Base-by-base conservation (phyloP, 495 filamentous ascomycete genomes). In the Annulohypoxylon stygium region DNA sequence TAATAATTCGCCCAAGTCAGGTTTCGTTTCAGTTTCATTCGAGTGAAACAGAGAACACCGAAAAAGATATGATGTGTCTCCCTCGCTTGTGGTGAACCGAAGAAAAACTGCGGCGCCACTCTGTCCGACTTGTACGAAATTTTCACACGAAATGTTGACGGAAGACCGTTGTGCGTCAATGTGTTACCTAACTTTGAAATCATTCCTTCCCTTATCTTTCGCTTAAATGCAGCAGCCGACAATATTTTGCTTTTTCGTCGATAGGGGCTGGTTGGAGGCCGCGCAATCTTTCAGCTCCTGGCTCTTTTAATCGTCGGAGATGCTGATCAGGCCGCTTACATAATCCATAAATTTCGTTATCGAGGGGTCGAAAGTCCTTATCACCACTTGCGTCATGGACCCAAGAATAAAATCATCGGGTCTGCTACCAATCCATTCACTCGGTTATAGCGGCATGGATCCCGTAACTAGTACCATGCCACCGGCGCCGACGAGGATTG, bases 401-500 rank as follows among this genome's bases (percentile, higher is more conserved):
- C 51, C 51, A 54, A 16, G 16, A 43, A 43, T 43, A 43, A n/a
- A 12, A 14, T 11, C 39, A 43, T 14, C 11, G 12, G 20, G 69
- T 36, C 11, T 53, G 41, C 39, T 39, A 54, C 59, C 33, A 66
- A 45, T 18, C n/a, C 45, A 61, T 25, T 36, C 47, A 54, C 34
- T 59, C 71, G 72, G 72, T 33, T 75, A 75, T 47, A 57, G 50
- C 67, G 67, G 62, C 64, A 75, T 67, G 50, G 72, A 34, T 34
- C 30, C 55, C 47, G 34, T 70, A 37, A 65, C 43, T 45, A 30
- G 63, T 71, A 65, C 72, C 72, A 60, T 61, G 53, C 72, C 45
- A 75, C 60, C 61, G 72, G 72, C 57, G 59, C 67, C 72, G 67
- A 68, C 37, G 50, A 54, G 53, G 72, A 75, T 75, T 75, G 72